Base-by-base conservation (phyloP, 2,329 filamentous ascomycete species). In the Camptophora hylomeconis region DNA sequence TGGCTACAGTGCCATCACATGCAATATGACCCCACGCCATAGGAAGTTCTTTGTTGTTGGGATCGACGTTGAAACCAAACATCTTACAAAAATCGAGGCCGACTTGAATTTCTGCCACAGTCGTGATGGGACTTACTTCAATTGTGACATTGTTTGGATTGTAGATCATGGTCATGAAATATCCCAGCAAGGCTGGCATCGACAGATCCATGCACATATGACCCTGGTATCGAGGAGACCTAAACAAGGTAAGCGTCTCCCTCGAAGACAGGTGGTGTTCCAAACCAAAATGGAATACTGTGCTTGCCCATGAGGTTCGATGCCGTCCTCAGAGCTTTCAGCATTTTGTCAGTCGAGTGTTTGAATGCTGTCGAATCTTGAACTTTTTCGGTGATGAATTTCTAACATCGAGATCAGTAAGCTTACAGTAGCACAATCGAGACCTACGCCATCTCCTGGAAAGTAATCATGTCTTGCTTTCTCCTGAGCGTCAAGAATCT, bases 151-250 rank as follows among this genome's bases (percentile, higher is more conserved):
- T 65, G 45, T 65, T 66, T 0, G 61, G 60, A 26, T 65, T 64
- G 33, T 63, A 65, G 14, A 65, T 18, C 60, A 65, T 65, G 0
- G 60, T 60, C 49, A 60, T 60, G 16, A 63, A 57, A 38, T 63
- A 63, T 1, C 60, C 60, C 3, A 63, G 45, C 3, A 63, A 29
- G 1, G 53, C 49, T 0, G 60, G 46, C 54, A 62, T 62, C 25
- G 45, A 53, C 41, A 61, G 26, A 32, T 63, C 45, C 8, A 49
- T 54, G 18, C 26, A 54, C 61, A 65, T 65, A 31, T 65, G 61
- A 3, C 48, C 60, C 25, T 60, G 49, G 40, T 65, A 65, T 0
- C 58, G 51, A 1, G 60, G 43, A 5, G 35, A 39, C 43, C 31
- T 27, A 52, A 60, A 55, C 58, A 65, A 38, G n/a, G n/a, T n/a